Evolutionary conservation across 176 grass and related monocot species (phyloP), one percentile per base, ranked within the genome.

Genomic region (Carex parvula): DNA sequence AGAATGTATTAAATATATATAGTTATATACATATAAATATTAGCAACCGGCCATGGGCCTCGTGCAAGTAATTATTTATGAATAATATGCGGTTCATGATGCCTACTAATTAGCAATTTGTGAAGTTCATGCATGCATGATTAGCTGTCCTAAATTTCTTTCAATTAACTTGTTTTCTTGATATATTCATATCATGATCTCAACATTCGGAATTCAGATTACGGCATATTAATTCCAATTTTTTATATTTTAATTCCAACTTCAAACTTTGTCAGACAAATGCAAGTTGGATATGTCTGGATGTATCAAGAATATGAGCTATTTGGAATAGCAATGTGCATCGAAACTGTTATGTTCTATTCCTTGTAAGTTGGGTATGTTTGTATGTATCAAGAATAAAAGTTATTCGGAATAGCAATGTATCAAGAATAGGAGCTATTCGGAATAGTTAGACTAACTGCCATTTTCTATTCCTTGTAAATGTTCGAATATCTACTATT

Each of bases 51-150:
- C 64, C 64, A 68, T 35, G 64, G 64, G 3, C 64, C 30, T 79
- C 18, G 37, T 60, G 14, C 15, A 58, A 57, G 13, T 53, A 44
- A 39, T 79, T 53, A 29, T 44, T 41, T 13, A 22, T 81, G 10
- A 81, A 63, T 9, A 33, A 81, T 24, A 0, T 61, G 1, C 46
- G 8, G 15, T 63, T 81, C 79, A 41, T 81, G 79, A 81, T 63
- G 16, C 79, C 79, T 39, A 81, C 79, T 61, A 81, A 81, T 21
- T 56, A n/a, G 33, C 5, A 81, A 42, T 53, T 81, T 81, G 56
- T 60, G 46, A 63, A 81, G 79, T 63, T 81, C 24, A 64, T 81
- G 79, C 18, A 37, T 63, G 79, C 79, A 81, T 81, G 79, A 81
- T 81, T 81, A 81, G 56, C 79, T 81, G 79, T 46, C 56, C 14